Percentiles rank a stretch among this genome's conserved stretches.
Conservation (phyloP, 352 stramenopile species). For the Phytophthora capsici region DNA sequence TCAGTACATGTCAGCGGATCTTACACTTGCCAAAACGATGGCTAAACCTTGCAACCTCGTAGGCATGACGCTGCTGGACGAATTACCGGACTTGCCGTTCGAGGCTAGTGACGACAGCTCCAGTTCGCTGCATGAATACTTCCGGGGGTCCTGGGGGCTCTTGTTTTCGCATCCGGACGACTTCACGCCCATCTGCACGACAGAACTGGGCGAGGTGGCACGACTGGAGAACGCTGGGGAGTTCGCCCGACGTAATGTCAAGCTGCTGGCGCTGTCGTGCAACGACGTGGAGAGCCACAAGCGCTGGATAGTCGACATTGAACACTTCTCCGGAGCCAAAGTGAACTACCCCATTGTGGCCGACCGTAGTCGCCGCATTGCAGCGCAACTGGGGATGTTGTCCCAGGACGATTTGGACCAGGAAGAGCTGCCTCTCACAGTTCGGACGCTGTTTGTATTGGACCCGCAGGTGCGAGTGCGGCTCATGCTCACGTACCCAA, state of each 20-base stretch:
- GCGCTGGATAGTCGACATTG: conserved; percentile 87
- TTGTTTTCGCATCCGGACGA: conserved; percentile 91
- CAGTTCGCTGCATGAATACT: conserved; percentile 68
- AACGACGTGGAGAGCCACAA: conserved; percentile 78
- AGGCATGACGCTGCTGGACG: conserved; percentile 63
- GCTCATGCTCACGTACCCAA: conserved; percentile 92
- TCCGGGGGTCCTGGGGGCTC: conserved; percentile 65
- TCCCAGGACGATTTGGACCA: conserved; percentile 82
- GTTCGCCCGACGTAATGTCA: conserved; percentile 79
- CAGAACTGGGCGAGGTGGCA: conserved; percentile 89
- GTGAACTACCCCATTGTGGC: conserved; percentile 94
- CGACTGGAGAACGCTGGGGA: conserved; percentile 81
- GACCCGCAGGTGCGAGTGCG: conserved; percentile 91
- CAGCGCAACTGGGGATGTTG: conserved; percentile 88
- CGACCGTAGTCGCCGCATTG: conserved; percentile 81
- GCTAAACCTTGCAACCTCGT: conserved; percentile 37
- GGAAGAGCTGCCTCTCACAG: conserved; percentile 83
- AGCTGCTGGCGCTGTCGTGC: conserved; percentile 84
- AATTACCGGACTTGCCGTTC: conserved; percentile 66
- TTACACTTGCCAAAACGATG: background rate
- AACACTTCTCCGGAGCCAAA: conserved; percentile 66
- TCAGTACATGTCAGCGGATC: no score
- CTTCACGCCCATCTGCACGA: conserved; percentile 95
- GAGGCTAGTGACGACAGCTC: conserved; percentile 59
- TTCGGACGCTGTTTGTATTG: conserved; percentile 93